These are phyloP conservation scores for Trypanosoma avium DNA, from an alignment of 208 protist genomes.

Conservation along the genomic window DNA sequence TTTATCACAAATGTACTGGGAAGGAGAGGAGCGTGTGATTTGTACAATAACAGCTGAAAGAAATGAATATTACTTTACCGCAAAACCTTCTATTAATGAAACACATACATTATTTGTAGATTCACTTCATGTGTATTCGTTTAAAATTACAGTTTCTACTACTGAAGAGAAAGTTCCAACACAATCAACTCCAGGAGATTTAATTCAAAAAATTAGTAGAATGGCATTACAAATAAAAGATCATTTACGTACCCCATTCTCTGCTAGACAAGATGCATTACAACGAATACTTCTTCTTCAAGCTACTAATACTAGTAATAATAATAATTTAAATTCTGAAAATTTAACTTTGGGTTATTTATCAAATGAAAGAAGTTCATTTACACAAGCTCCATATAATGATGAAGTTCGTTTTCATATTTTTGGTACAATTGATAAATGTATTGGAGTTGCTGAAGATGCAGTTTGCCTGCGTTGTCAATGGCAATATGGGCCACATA, in stretches of 20 bases:
- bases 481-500: conserved; percentile 22
- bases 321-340: too few species aligned
- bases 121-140: conserved; percentile 69
- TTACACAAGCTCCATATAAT: background rate
- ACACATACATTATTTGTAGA: conserved; percentile 75
- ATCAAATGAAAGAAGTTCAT: background rate
- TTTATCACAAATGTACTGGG: conserved; percentile 50
- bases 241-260: background rate
- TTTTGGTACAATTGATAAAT: conserved; percentile 61
- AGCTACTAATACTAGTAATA: background rate
- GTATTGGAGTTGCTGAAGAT: conserved; percentile 41
- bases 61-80: conserved; percentile 55
- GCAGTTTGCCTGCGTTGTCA: conserved; percentile 58
- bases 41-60: conserved; percentile 67
- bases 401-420: conserved; percentile 28
- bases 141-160: conserved; percentile 41
- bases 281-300: conserved; percentile 13
- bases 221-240: background rate
- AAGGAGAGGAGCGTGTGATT: conserved; percentile 62
- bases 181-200: background rate
- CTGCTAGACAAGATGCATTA: background rate
- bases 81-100: conserved; percentile 58
- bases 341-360: too few species aligned
- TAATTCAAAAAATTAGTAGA: conserved; percentile 9
- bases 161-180: background rate